phyloP scores from a whole-genome alignment of 2,329 filamentous ascomycete species.

The Esteya vermicola region DNA sequence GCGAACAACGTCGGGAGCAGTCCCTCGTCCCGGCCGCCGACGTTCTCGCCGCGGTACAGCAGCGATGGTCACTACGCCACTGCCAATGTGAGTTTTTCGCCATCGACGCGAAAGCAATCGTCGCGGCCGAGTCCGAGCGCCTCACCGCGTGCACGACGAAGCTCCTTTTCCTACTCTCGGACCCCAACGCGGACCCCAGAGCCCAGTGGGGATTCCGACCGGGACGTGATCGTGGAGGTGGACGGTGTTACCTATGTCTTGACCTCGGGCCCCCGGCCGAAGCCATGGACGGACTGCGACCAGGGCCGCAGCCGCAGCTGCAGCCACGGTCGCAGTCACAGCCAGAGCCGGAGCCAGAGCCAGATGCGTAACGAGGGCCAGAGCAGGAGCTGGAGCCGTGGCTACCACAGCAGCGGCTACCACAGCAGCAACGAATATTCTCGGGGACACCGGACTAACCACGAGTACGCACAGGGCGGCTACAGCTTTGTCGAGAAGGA shows the following conservation, averaged over 20 bases:
- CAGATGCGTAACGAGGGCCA: too few species aligned
- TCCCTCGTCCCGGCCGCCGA: constrained; percentile 25
- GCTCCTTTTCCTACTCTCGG: constrained; percentile 42
- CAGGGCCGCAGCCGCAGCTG: too few species aligned
- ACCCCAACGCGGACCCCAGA: constrained; percentile 44
- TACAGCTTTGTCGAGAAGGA: constrained; percentile 19
- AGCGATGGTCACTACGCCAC: constrained; percentile 50
- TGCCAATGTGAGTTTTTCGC: constrained; percentile 48
- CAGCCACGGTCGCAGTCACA: too few species aligned
- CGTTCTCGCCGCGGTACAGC: constrained; percentile 46
- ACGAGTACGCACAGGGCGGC: constrained; percentile 37
- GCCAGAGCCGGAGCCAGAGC: too few species aligned
- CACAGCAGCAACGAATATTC: constrained; percentile 23
- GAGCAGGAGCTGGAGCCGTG: too few species aligned
- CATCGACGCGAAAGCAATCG: constrained; percentile 27
- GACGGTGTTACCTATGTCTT: constrained; percentile 38
- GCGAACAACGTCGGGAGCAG: constrained; percentile 23
- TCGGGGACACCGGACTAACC: constrained; percentile 45
- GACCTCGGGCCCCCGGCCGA: constrained; percentile 34
- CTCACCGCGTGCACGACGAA: constrained; percentile 37
- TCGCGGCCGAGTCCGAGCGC: constrained; percentile 30
- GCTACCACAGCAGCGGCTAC: constrained; percentile 20
- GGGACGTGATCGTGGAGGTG: constrained; percentile 44
- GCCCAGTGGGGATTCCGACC: constrained; percentile 48
- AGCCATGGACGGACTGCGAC: too few species aligned